These are phyloP conservation scores for Cordyceps cicadae DNA, from an alignment of 2,329 filamentous ascomycete genomes.

Conservation along the genomic window DNA sequence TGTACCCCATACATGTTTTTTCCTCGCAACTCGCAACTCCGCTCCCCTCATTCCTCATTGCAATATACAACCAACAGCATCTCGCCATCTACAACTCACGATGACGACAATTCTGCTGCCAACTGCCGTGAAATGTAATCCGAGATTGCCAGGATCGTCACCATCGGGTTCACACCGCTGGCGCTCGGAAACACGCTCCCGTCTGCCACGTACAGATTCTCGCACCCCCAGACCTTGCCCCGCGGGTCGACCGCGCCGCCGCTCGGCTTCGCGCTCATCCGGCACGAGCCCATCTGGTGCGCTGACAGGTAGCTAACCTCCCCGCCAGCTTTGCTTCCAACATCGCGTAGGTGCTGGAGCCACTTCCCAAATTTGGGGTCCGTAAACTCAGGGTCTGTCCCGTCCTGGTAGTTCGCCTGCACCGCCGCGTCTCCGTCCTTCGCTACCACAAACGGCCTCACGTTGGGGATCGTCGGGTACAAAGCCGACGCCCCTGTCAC, in stretches of 20 bases:
- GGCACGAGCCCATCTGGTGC: conserved; percentile 73
- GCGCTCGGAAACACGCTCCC: conserved; percentile 69
- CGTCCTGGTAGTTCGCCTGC: conserved; percentile 14
- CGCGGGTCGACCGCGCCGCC: conserved; percentile 50
- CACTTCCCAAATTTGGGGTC: conserved; percentile 55
- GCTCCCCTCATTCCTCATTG: neutral
- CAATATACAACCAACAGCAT: neutral
- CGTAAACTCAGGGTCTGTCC: conserved; percentile 38
- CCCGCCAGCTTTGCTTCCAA: conserved; percentile 40
- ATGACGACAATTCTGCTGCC: conserved; percentile 31
- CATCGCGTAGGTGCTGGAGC: conserved; percentile 41
- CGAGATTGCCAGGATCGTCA: conserved; percentile 64
- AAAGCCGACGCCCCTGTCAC: conserved; percentile 76
- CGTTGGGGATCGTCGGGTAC: conserved; percentile 51
- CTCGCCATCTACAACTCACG: neutral
- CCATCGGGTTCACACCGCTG: conserved; percentile 75
- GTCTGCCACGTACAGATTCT: conserved; percentile 62
- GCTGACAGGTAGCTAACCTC: conserved; percentile 55
- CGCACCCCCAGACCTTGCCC: conserved; percentile 57
- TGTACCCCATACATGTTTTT: neutral
- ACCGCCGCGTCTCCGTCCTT: conserved; percentile 15
- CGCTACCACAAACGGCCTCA: conserved; percentile 51
- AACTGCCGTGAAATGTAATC: conserved; percentile 56
- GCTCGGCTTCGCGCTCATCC: conserved; percentile 52
- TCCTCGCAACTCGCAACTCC: neutral